Base-by-base conservation (phyloP, 805 yeast genomes). In the Metschnikowia colocasiae region DNA sequence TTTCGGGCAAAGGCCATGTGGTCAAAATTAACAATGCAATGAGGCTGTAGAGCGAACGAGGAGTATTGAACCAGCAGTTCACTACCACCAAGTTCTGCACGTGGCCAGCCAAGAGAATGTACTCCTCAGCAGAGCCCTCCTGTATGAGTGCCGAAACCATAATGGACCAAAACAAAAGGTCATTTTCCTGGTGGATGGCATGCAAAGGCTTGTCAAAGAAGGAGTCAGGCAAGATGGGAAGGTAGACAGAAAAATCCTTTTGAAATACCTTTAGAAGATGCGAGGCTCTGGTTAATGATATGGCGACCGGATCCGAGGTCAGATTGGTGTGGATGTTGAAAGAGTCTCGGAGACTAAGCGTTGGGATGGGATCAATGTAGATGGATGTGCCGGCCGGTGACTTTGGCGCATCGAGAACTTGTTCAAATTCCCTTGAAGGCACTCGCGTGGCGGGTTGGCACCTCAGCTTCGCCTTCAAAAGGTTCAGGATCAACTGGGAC, bases 31-130 rank as follows among this genome's bases (percentile, higher is more conserved):
- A 57, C 32, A 73, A 62, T 5, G 75, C 63, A 18, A 68, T 60
- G 32, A 73, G 53, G 2, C 68, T 64, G 51, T 68, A 69, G 15
- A 71, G 64, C 9, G 74, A 68, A 52, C 77, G 62, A 13, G 77
- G 77, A n/a, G 76, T 73, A 38, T 62, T 61, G 43, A 67, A 59
- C 77, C 77, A 73, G 57, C 76, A 71, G 48, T 60, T 63, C 40
- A 65, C 64, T 42, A 70, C 74, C 26, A 72, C 73, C 52, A 72
- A 59, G 25, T 59, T 54, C 46, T 69, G 68, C 22, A 73, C 60
- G 42, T 70, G 73, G 16, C 57, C 58, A 2, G 65, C 51, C 42
- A 72, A 57, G 6, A 43, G 48, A 25, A 51, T 35, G 52, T 70
- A 69, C 30, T 52, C 55, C 6, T 43, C 26, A 15, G 58, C 47